Conservation (phyloP, 148 eudicot genomes). For the Arbutus unedo region DNA sequence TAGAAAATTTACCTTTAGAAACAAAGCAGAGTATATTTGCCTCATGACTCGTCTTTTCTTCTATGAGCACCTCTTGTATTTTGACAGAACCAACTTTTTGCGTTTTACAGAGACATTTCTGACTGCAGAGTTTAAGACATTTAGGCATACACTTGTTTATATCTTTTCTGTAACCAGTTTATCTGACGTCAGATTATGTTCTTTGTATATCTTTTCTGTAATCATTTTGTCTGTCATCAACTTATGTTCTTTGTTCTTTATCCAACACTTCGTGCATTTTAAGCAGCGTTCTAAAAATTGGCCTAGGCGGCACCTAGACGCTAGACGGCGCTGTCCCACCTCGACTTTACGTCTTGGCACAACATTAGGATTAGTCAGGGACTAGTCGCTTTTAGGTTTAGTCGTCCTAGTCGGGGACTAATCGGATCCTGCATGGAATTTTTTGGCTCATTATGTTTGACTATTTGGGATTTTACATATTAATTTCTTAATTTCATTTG, state of each 20-base stretch:
- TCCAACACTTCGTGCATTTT: not conserved
- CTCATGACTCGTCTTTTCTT: not conserved
- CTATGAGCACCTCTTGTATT: not conserved
- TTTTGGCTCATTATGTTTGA: no score
- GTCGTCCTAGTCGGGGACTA: no score
- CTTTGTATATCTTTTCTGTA: not conserved
- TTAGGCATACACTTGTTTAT: not conserved
- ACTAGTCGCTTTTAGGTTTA: no score
- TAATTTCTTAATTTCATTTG: no score
- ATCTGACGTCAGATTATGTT: not conserved
- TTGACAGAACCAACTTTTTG: not conserved
- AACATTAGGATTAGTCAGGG: no score
- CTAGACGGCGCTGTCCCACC: no score
- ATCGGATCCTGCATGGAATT: no score
- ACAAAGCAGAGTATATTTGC: not conserved
- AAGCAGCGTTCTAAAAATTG: no score
- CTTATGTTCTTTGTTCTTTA: not conserved
- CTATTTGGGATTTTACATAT: no score
- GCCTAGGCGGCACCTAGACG: no score
- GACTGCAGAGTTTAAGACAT: not conserved
- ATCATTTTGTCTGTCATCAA: not conserved
- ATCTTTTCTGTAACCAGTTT: not conserved
- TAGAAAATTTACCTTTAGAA: not conserved
- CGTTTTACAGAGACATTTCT: not conserved
- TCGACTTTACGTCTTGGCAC: no score